Base-by-base conservation (phyloP, 495 filamentous ascomycete genomes). In the Cercophora newfieldiana region DNA sequence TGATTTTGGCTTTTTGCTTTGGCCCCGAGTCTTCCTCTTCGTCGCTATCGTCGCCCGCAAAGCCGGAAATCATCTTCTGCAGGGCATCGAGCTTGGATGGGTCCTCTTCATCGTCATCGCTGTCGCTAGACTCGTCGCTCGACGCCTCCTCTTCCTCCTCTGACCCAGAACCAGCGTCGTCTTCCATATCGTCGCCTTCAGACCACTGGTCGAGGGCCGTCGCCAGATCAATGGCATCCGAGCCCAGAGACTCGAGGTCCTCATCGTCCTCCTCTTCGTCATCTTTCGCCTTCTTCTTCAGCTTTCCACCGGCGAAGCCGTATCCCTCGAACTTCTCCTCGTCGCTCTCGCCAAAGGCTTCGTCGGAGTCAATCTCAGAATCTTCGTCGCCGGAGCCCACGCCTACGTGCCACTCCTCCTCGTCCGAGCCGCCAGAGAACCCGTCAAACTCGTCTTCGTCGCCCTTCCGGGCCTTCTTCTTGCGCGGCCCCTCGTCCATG, bases 321-420 rank as follows among this genome's bases (percentile, higher is more conserved):
- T 86, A 94, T 7, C 86, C 88, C 48, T 90, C 89, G 69, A 95
- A 95, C 66, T 81, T 80, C 71, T 96, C 92, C 75, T 94, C 88
- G 70, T 96, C 92, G 68, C 91, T 94, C 64, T 89, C 89, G 8
- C 93, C 94, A 82, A 97, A 90, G 31, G 94, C 94, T 73, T 97
- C 94, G 65, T 97, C 94, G 67, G 89, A 93, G 74, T 98, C 93
- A 56, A 98, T 79, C 66, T 96, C 93, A 29, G 86, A 90, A 66
- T 94, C 92, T 59, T 95, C 86, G 63, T 92, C 90, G 63, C 83
- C 90, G 56, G 84, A 87, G 19, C 88, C 88, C 64, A 91, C 83
- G 55, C 92, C 76, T 44, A 96, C 74, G 68, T 83, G 89, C 95
- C 95, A 99, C 69, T 91, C 84, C 75, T 95, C 90, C 21, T 93